Evolutionary conservation across 805 yeast genomes (phyloP), one percentile per base, ranked within the genome.

Genomic region (Metschnikowia koreensis): DNA sequence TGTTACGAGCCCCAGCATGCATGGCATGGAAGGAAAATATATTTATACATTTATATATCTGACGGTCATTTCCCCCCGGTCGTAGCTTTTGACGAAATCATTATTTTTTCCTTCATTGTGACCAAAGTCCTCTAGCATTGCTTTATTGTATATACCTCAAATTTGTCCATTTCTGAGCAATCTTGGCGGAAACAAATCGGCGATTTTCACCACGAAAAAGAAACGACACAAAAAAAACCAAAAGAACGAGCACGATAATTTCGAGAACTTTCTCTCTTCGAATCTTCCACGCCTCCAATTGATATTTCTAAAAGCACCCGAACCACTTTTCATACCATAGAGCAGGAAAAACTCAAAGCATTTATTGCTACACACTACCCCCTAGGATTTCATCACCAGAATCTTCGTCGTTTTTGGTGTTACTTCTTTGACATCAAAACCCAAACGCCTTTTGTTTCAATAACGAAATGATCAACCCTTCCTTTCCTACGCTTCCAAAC

Each of bases 1-100:
- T 36, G 45, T 41, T 44, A 38, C 47, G 51, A 44, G 15, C 38
- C 34, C 34, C 9, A 13, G 29, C 13, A 34, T 46, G 51, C 51
- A 42, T 42, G 38, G 40, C 38, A 15, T 37, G 44, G 39, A 28
- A 16, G 37, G 22, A 17, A 28, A 33, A 34, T 43, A 48, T 43
- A 43, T 47, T 34, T 15, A n/a, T 16, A 17, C 17, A 38, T 5
- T 29, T 22, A 39, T 22, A 22, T 7, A 22, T 39, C 15, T 22
- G 29, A 15, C n/a, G 9, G 17, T 1, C 16, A 10, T 5, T 39
- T 16, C 13, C 28, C 41, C 37, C 37, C 37, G 2, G 4, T 22
- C 22, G 22, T 2, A 22, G 4, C 22, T 22, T 22, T 4, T 4
- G 4, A 22, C 36, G 5, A 33, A 2, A 33, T 22, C 4, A 22